Evolutionary conservation across 495 filamentous ascomycete species (phyloP).

Genomic region (Penicillium atrosanguineum): DNA sequence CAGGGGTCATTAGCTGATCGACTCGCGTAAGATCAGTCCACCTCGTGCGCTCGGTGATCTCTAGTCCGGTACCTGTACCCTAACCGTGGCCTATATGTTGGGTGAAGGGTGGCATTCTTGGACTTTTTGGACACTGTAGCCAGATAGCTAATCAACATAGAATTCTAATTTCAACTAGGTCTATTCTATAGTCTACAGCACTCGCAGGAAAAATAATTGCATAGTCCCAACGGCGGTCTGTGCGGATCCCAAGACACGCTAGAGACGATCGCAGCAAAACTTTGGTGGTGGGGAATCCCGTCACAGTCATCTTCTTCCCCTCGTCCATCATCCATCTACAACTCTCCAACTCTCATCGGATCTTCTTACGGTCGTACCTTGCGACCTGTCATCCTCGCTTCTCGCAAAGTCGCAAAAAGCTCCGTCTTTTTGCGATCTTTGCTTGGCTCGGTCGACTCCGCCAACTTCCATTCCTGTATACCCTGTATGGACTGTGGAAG

Average conservation of each 20-base stretch:
- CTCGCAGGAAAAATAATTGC: neutral
- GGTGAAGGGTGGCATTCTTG: neutral
- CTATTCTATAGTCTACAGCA: neutral
- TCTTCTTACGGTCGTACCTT: neutral
- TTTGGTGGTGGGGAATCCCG: conserved; percentile 25
- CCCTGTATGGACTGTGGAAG: conserved; percentile 49
- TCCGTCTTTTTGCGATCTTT: conserved; percentile 22
- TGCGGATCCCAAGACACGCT: conserved; percentile 19
- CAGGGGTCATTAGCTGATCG: conserved; percentile 16
- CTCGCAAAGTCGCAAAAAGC: conserved; percentile 17
- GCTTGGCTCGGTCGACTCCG: conserved; percentile 15
- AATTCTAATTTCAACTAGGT: neutral
- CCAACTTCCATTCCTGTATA: conserved; percentile 12
- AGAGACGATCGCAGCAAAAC: conserved; percentile 26
- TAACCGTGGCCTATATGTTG: neutral
- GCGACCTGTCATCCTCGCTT: conserved; percentile 2
- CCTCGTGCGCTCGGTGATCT: conserved; percentile 10
- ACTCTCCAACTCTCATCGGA: neutral
- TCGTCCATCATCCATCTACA: conserved; percentile 10
- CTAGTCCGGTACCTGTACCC: neutral
- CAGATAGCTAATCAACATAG: neutral
- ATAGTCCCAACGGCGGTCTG: conserved; percentile 16
- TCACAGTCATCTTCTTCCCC: conserved; percentile 22
- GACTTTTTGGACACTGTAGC: neutral
- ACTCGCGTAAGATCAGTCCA: conserved; percentile 22